A percentile compares a stretch with the other conserved stretches of the same genome.
phyloP scores from a whole-genome alignment of 2,329 filamentous ascomycete genomes.

The Colletotrichum sp. region DNA sequence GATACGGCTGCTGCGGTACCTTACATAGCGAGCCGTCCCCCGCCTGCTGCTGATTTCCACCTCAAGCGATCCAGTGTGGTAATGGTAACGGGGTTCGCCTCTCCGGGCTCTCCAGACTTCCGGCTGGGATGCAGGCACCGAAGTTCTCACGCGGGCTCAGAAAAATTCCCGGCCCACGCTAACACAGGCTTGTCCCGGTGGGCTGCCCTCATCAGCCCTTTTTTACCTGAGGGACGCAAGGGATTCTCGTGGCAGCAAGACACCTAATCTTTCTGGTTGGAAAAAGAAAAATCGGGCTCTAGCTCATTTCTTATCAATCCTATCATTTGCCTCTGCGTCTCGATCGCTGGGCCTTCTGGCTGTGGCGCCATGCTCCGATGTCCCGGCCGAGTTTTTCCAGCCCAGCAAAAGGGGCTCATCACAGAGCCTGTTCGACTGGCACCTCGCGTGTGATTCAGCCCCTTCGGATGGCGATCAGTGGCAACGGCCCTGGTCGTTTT shows the following conservation, averaged over 20 bases:
- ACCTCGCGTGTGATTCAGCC: background rate
- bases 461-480: constrained; percentile 6
- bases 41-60: background rate
- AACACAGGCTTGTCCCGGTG: background rate
- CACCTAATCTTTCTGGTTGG: background rate
- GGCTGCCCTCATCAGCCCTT: background rate
- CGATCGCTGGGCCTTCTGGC: background rate
- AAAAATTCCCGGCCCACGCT: background rate
- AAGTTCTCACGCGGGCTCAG: background rate
- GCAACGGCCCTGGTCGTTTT: background rate
- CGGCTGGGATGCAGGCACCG: background rate
- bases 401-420: background rate
- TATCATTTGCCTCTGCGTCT: background rate
- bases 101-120: background rate
- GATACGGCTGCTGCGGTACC: background rate
- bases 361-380: background rate
- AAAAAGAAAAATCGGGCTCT: background rate
- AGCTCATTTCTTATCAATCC: background rate
- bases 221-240: background rate
- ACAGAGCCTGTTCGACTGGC: background rate
- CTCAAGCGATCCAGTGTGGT: background rate
- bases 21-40: background rate
- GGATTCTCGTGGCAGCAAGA: background rate
- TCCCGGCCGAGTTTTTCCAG: background rate
- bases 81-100: constrained; percentile 3